These are phyloP conservation scores for Mycena alexandri DNA, from an alignment of 768 basidiomycete species.

Conservation along the genomic window DNA sequence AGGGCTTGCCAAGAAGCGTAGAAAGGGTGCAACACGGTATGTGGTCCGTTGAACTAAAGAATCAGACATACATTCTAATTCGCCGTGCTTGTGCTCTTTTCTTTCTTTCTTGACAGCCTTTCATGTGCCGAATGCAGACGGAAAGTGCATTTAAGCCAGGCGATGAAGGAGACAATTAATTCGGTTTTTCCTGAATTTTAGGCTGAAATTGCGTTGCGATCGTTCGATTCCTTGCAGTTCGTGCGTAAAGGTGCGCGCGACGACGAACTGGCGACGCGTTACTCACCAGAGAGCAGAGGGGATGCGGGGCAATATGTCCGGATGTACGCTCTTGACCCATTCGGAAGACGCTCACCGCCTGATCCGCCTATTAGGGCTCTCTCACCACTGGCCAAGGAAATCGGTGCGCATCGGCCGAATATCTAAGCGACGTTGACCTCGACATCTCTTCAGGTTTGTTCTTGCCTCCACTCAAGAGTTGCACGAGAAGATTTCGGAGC, in stretches of 20 bases:
- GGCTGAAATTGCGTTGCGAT: conserved; percentile 81
- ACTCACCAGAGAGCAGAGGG: conserved; percentile 56
- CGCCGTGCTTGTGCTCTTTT: too few species aligned
- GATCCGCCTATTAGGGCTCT: conserved; percentile 64
- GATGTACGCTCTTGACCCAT: conserved; percentile 63
- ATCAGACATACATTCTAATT: too few species aligned
- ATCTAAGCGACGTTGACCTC: not conserved
- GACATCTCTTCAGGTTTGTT: conserved; percentile 66
- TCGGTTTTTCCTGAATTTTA: conserved; percentile 43
- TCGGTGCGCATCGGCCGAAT: conserved; percentile 58
- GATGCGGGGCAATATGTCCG: conserved; percentile 86
- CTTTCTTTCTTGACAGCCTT: too few species aligned
- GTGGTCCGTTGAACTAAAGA: too few species aligned
- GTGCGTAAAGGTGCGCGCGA: conserved; percentile 73
- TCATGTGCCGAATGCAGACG: conserved; percentile 81
- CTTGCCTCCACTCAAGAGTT: conserved; percentile 85
- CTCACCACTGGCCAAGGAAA: conserved; percentile 87
- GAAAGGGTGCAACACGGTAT: conserved; percentile 72
- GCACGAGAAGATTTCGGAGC: conserved; percentile 84
- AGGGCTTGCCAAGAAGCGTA: conserved; percentile 65
- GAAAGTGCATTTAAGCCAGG: conserved; percentile 50
- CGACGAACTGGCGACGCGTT: conserved; percentile 68
- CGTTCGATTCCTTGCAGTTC: conserved; percentile 82
- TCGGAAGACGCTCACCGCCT: conserved; percentile 33
- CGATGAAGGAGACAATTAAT: too few species aligned